Evolutionary conservation across 805 yeast species (phyloP).

Genomic region (Scheffersomyces spartinae): DNA sequence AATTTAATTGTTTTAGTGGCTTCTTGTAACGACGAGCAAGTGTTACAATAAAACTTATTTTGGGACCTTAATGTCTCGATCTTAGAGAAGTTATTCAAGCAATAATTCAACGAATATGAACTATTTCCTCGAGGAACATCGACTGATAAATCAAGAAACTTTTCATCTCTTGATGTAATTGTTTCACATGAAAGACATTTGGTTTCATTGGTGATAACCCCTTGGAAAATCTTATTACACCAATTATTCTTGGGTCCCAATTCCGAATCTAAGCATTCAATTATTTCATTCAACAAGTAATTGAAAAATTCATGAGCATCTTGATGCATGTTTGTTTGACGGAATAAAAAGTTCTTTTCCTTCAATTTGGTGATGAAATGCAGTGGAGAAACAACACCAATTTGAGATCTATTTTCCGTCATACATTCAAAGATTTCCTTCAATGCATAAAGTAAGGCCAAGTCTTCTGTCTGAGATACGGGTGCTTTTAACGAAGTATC

Average conservation of each 20-base stretch:
- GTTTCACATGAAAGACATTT: conserved; percentile 86
- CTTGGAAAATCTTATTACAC: conserved; percentile 71
- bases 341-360: conserved; percentile 71
- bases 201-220: conserved; percentile 74
- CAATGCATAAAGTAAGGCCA: conserved; percentile 41
- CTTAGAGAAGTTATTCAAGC: conserved; percentile 71
- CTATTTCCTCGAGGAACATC: conserved; percentile 60
- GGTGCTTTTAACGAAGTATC: conserved; percentile 51
- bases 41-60: conserved; percentile 88
- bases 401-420: conserved; percentile 53
- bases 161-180: conserved; percentile 70
- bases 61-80: conserved; percentile 77
- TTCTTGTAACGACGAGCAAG: conserved; percentile 83
- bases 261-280: conserved; percentile 44
- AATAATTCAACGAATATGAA: conserved; percentile 57
- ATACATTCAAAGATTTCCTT: conserved; percentile 82
- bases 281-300: conserved; percentile 59
- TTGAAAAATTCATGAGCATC: conserved; percentile 97
- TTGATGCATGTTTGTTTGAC: conserved; percentile 85
- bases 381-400: conserved; percentile 80
- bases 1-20: conserved; percentile 85
- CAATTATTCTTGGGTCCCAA: conserved; percentile 25
- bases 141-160: conserved; percentile 74
- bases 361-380: conserved; percentile 66
- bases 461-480: conserved; percentile 15